Evolutionary conservation across 192 early-diverging fungal species (phyloP), one percentile per base, ranked within the genome.

Genomic region (Umbelopsis ramanniana): DNA sequence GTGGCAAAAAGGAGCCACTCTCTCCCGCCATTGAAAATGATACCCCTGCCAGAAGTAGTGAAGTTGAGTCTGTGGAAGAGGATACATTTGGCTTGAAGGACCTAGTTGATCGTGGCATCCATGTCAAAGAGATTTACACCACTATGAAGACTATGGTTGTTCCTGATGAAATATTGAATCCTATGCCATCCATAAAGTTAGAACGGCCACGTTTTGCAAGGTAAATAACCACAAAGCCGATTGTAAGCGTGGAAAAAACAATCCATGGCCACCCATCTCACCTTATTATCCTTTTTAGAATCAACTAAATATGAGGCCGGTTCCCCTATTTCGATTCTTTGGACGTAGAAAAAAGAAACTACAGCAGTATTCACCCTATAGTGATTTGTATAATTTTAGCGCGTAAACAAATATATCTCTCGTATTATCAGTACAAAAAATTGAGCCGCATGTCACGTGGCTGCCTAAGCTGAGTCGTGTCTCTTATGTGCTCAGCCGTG

Each of bases 71-170:
- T 1, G 26, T 22, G 12, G 4, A 33, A 37, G 48, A 63, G 10
- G 57, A 63, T 29, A 37, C 12, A 6, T 63, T 63, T 66, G 75
- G 75, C n/a, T 37, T 69, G 33, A 68, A 74, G 57, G 79, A 81
- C n/a, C 55, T 81, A 5, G 11, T 72, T 2, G 74, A 76, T 21
- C 68, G 79, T 22, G 79, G 79, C 47, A 81, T 81, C 22, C 70
- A 77, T 26, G 76, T 81, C 22, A 81, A 81, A 40, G 79, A 81
- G 46, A 81, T 81, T 26, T 74, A 74, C 24, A 72, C 76, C 17
- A 81, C 79, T 3, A 52, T 75, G 21, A 77, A 77, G 24, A 67
- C 72, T 1, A 72, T 81, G 76, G 55, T 81, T 21, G 77, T 81
- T 33, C 73, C 79, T 3, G 73, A 77, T n/a, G 46, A 74, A 40